Evolutionary conservation across 2,329 filamentous ascomycete species (phyloP).

Genomic region (Zasmidium cellare): DNA sequence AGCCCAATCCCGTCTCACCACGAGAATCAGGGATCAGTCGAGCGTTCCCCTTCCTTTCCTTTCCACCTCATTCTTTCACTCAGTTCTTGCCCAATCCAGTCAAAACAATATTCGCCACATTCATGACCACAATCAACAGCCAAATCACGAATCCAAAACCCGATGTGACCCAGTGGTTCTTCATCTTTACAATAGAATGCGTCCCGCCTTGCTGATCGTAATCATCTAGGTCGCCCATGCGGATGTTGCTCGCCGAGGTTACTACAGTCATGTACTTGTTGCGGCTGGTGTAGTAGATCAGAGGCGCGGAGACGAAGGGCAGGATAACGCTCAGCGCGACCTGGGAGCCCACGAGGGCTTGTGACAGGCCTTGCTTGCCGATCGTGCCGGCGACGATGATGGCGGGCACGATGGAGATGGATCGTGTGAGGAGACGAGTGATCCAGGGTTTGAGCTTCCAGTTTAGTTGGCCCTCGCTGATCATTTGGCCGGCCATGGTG

Average conservation of each 20-base stretch:
- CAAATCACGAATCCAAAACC: conserved; percentile 64
- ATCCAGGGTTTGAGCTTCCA: conserved; percentile 77
- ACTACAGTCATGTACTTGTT: conserved; percentile 75
- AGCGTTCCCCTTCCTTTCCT: conserved; percentile 4
- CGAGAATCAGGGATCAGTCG: not conserved
- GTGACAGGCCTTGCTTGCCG: conserved; percentile 67
- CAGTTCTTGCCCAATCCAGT: conserved; percentile 53
- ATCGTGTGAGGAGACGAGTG: conserved; percentile 72
- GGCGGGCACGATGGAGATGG: conserved; percentile 76
- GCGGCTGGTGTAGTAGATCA: conserved; percentile 82
- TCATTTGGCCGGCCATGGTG: conserved; percentile 88
- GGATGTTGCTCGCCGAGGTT: conserved; percentile 11
- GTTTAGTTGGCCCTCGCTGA: conserved; percentile 76
- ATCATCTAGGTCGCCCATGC: not conserved
- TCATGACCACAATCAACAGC: conserved; percentile 74
- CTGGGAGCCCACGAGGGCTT: conserved; percentile 73
- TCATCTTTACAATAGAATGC: conserved; percentile 56
- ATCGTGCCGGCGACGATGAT: conserved; percentile 82
- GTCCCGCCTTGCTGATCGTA: not conserved
- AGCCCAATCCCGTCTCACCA: not conserved
- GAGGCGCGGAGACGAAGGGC: conserved; percentile 77
- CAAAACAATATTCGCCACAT: conserved; percentile 72
- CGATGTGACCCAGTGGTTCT: conserved; percentile 67
- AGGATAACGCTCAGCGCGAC: conserved; percentile 76
- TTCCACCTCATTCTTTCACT: not conserved